Base-by-base conservation (phyloP, 2,329 filamentous ascomycete genomes). In the Paraconiothyrium brasiliense region DNA sequence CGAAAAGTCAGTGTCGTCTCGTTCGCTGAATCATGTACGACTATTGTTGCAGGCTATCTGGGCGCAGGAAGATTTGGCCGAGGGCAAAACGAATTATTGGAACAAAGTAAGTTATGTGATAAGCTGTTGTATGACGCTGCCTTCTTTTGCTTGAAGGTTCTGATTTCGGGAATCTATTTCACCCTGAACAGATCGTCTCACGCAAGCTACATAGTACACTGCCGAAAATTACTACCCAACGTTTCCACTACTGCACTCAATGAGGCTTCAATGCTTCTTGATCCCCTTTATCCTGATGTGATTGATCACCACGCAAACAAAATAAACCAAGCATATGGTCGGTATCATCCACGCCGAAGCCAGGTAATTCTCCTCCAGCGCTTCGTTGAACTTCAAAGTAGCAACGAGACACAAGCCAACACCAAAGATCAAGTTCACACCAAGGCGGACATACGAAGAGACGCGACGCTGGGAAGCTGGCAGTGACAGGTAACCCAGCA, bases 271-370 rank as follows among this genome's bases (percentile, higher is more conserved):
- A 11, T 46, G 43, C 16, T 22, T n/a, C 22, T 46, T 50, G 32
- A 13, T 60, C 59, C 47, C 56, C 11, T 61, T 52, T 24, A 54
- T 34, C 7, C 60, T 46, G 8, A 66, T 54, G 47, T 71, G 65
- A 41, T 71, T 69, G 8, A 66, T 54, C 14, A 74, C 44, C 2
- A 75, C 70, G 46, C 68, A 73, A 3, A 70, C 8, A 56, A 75
- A 73, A 24, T 71, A 64, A 8, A 68, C 62, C 13, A 76, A 51
- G 22, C 68, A 71, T 16, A 75, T 63, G 1, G 71, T 74, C 22
- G 74, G 74, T 32, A 78, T 66, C 60, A 77, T 69, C 73, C 74
- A 76, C 14, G 70, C 58, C 51, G 68, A 71, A 10, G 51, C 49
- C 43, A 72, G 44, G 49, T 68, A 76, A 11, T 67, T 66, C 8